Percentiles rank a stretch among this genome's conserved stretches.
Conservation (phyloP, 1,139 yeast species). For the Suhomyces ambrosiae region DNA sequence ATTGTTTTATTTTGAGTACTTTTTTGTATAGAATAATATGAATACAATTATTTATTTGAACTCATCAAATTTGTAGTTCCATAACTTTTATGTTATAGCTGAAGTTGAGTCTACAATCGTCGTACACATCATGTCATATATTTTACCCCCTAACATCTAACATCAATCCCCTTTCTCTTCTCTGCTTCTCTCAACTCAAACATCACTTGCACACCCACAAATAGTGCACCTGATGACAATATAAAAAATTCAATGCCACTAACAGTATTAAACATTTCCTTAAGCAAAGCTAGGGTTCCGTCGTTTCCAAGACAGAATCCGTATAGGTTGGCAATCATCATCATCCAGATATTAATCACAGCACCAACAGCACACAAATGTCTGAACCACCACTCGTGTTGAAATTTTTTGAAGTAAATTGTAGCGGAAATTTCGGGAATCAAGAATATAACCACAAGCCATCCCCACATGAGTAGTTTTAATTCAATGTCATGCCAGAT, state of each 20-base stretch:
- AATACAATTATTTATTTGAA: too few species aligned
- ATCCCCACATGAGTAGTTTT: slow-evolving; percentile 88
- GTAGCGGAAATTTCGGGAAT: slow-evolving; percentile 86
- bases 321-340: slow-evolving; percentile 94
- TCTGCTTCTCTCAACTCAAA: slow-evolving; percentile 89
- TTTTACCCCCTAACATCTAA: slow-evolving; percentile 76
- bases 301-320: slow-evolving; percentile 94
- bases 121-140: too few species aligned
- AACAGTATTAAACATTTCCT: slow-evolving; percentile 70
- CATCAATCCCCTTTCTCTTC: slow-evolving; percentile 76
- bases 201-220: slow-evolving; percentile 90
- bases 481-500: slow-evolving; percentile 97
- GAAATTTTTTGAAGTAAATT: slow-evolving; percentile 41
- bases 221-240: slow-evolving; percentile 65
- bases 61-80: too few species aligned
- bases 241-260: slow-evolving; percentile 70
- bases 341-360: slow-evolving; percentile 89
- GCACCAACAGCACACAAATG: slow-evolving; percentile 87
- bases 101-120: too few species aligned
- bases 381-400: slow-evolving; percentile 69
- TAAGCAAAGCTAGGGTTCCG: slow-evolving; percentile 68
- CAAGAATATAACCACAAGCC: slow-evolving; percentile 85
- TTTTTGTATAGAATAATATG: too few species aligned
- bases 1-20: too few species aligned
- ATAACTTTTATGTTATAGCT: too few species aligned